Evolutionary conservation across 1,284 basidiomycete species (phyloP).

Genomic region (Moesziomyces antarcticus): DNA sequence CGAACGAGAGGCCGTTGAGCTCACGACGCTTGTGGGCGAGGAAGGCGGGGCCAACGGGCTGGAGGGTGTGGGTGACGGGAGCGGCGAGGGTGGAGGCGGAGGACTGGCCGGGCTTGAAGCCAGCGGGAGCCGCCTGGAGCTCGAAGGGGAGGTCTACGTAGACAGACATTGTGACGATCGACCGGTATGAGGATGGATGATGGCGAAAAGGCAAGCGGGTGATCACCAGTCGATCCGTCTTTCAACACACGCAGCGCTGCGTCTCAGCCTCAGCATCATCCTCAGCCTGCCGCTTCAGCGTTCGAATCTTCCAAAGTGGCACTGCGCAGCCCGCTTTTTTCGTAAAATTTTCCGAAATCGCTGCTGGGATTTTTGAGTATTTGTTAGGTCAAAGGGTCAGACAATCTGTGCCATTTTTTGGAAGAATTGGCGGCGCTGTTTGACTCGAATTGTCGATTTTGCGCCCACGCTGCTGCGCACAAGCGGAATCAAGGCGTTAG

Average conservation of each 20-base stretch:
- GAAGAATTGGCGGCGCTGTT: conserved; percentile 6
- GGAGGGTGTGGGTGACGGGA: conserved; percentile 44
- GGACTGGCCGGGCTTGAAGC: conserved; percentile 59
- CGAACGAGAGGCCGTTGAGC: conserved; percentile 61
- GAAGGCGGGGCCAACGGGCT: conserved; percentile 64
- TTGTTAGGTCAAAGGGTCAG: too few species aligned
- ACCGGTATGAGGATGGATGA: conserved; percentile 11
- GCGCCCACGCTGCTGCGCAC: background rate
- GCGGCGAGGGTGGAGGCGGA: conserved; percentile 53
- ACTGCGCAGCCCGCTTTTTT: background rate
- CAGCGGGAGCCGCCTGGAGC: conserved; percentile 58
- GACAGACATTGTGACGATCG: conserved; percentile 53
- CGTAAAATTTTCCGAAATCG: conserved; percentile 5
- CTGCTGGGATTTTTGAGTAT: conserved; percentile 1
- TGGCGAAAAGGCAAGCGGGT: background rate
- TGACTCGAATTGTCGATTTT: conserved; percentile 11
- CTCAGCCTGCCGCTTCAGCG: too few species aligned
- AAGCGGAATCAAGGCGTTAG: background rate
- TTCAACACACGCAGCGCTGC: too few species aligned
- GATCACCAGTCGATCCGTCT: background rate
- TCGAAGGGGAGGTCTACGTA: conserved; percentile 59
- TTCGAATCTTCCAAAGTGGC: conserved; percentile 31
- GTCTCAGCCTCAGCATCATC: too few species aligned
- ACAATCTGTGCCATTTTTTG: background rate
- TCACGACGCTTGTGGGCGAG: conserved; percentile 61